These are phyloP conservation scores for Pseudogymnoascus sp. DNA, from an alignment of 2,329 filamentous ascomycete genomes.

Conservation along the genomic window DNA sequence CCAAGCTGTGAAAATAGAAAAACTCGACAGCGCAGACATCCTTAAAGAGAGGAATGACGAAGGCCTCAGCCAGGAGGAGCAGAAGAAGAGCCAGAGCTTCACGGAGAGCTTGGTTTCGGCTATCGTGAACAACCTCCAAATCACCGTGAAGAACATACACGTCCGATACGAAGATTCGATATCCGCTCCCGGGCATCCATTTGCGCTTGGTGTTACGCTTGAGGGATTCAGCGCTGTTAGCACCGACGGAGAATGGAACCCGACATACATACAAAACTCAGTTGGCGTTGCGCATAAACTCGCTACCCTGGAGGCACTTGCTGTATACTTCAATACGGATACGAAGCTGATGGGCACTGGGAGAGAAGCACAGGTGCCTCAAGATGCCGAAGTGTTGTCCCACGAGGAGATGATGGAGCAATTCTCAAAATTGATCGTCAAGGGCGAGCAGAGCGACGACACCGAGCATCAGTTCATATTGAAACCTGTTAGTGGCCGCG, in stretches of 20 bases:
- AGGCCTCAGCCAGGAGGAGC: slow-evolving; percentile 88
- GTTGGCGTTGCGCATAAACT: slow-evolving; percentile 84
- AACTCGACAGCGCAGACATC: slow-evolving; percentile 91
- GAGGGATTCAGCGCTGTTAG: slow-evolving; percentile 96
- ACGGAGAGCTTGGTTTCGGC: slow-evolving; percentile 91
- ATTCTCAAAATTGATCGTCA: slow-evolving; percentile 75
- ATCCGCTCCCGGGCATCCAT: slow-evolving; percentile 89
- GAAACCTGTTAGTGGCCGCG: slow-evolving; percentile 90
- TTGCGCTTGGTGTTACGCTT: slow-evolving; percentile 84
- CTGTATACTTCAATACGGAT: slow-evolving; percentile 98
- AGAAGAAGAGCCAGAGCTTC: slow-evolving; percentile 96
- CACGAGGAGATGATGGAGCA: slow-evolving; percentile 72
- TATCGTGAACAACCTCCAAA: slow-evolving; percentile 96
- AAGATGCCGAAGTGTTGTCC: slow-evolving; percentile 53
- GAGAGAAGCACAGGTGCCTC: slow-evolving; percentile 59
- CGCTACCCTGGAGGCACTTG: slow-evolving; percentile 80
- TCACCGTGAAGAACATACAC: slow-evolving; percentile 97
- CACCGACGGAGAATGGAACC: slow-evolving; percentile 90
- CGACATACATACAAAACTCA: slow-evolving; percentile 89
- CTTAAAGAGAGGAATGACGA: slow-evolving; percentile 89
- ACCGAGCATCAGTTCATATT: slow-evolving; percentile 75
- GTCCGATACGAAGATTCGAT: slow-evolving; percentile 97
- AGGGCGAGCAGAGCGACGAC: slow-evolving; percentile 50
- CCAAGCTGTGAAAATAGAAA: slow-evolving; percentile 97
- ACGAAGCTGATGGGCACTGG: slow-evolving; percentile 75